Evolutionary conservation across 495 filamentous ascomycete genomes (phyloP).

Genomic region (Neurospora tetrasperma): DNA sequence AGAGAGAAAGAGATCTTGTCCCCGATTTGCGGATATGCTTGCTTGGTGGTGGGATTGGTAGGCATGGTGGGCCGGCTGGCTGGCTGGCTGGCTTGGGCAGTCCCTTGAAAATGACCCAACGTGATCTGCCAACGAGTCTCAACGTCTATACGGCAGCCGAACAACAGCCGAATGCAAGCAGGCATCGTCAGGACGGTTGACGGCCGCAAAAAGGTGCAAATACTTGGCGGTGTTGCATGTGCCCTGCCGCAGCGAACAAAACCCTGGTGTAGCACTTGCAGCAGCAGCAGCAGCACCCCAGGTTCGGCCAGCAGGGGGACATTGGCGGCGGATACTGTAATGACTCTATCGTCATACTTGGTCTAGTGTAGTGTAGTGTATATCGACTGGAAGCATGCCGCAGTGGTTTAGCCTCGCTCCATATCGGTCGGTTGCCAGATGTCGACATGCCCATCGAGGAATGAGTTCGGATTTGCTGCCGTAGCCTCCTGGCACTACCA

Average conservation of each 20-base stretch:
- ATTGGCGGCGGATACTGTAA: background rate
- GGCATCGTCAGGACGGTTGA: background rate
- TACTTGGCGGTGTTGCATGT: background rate
- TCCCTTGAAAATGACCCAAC: background rate
- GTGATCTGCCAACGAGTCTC: slow-evolving; percentile 3
- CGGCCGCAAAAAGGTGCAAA: background rate
- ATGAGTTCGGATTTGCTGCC: no score
- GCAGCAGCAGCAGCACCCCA: background rate
- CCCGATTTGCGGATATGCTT: slow-evolving; percentile 1
- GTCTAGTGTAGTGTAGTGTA: background rate
- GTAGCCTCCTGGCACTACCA: no score
- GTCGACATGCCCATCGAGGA: no score
- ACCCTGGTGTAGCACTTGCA: background rate
- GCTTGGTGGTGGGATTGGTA: background rate
- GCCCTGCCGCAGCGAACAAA: background rate
- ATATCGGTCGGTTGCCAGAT: no score
- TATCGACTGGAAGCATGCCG: background rate
- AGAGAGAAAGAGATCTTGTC: slow-evolving; percentile 9
- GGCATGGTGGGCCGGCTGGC: background rate
- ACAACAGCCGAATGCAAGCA: background rate
- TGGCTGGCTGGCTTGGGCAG: background rate
- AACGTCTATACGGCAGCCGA: background rate
- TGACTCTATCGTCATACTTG: background rate
- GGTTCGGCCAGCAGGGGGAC: background rate
- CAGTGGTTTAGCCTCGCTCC: no score